Percentiles rank a stretch among this genome's conserved stretches.
These are phyloP conservation scores for Orychophragmus violaceus DNA, from an alignment of 345 rosid species.

Conservation along the genomic window DNA sequence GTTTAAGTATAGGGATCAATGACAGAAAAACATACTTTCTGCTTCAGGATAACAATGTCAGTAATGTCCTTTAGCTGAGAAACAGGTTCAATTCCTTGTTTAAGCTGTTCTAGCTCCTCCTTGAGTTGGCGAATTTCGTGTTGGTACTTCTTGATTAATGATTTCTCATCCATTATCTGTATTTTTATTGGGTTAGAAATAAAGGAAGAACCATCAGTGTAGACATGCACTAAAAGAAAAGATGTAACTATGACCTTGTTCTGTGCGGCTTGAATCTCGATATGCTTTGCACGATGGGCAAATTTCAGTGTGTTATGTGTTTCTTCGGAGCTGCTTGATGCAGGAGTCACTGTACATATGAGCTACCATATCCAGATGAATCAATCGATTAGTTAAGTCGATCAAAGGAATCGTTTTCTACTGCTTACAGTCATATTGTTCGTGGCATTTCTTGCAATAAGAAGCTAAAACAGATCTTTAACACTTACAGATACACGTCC, in stretches of 20 bases:
- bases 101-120: slow-evolving; percentile 85
- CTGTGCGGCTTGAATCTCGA: slow-evolving; percentile 88
- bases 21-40: slow-evolving; percentile 53
- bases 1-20: not conserved
- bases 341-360: slow-evolving; percentile 93
- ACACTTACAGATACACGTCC: slow-evolving; percentile 94
- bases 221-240: not conserved
- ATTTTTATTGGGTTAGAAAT: slow-evolving; percentile 22
- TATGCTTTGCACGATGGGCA: slow-evolving; percentile 98
- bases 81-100: slow-evolving; percentile 69
- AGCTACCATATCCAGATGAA: slow-evolving; percentile 54
- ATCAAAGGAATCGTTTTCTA: not conserved
- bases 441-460: slow-evolving; percentile 16
- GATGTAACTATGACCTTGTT: slow-evolving; percentile 58
- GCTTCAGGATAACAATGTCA: slow-evolving; percentile 74
- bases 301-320: slow-evolving; percentile 95
- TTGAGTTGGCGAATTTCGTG: slow-evolving; percentile 79
- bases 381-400: slow-evolving; percentile 8
- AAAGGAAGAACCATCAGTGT: not conserved
- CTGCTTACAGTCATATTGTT: not conserved
- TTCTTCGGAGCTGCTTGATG: slow-evolving; percentile 88
- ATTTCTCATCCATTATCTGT: slow-evolving; percentile 96
- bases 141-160: slow-evolving; percentile 94
- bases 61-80: slow-evolving; percentile 61
- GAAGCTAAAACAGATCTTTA: not conserved